Conservation (phyloP, 192 early-diverging fungal species). For the Coemansia pectinata region DNA sequence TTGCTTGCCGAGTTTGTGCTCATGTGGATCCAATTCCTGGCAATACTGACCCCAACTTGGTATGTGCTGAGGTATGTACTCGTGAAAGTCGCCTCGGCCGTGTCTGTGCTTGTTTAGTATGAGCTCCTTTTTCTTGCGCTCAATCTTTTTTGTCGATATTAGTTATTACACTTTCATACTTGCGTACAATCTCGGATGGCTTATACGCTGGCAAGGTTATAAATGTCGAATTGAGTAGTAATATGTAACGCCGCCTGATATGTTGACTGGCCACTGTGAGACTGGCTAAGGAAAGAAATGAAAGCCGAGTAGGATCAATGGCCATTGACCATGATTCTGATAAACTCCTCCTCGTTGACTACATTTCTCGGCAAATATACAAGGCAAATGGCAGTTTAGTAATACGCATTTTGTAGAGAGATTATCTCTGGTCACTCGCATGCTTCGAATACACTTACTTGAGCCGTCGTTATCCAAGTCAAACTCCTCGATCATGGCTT, state of each 20-base stretch:
- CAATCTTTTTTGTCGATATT: background rate
- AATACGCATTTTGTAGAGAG: background rate
- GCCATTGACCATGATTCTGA: conserved; percentile 75
- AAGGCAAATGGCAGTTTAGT: background rate
- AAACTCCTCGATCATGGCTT: conserved; percentile 91
- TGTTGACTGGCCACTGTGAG: background rate
- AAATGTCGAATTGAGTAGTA: background rate
- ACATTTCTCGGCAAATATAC: conserved; percentile 2
- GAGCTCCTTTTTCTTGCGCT: background rate
- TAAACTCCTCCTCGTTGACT: conserved; percentile 85
- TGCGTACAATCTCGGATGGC: background rate
- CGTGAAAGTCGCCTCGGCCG: background rate
- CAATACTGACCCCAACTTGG: conserved; percentile 34
- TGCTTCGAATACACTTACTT: conserved; percentile 57
- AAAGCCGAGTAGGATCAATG: background rate
- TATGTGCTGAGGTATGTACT: conserved; percentile 19
- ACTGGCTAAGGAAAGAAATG: background rate
- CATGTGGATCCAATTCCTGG: conserved; percentile 50
- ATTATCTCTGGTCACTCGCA: background rate
- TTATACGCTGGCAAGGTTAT: background rate
- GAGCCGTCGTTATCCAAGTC: conserved; percentile 81
- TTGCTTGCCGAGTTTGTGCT: conserved; percentile 27
- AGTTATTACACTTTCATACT: background rate
- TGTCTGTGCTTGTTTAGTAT: background rate
- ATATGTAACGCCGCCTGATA: background rate